Base-by-base conservation (phyloP, 2,329 filamentous ascomycete genomes). In the Cercospora zeae-maydis region DNA sequence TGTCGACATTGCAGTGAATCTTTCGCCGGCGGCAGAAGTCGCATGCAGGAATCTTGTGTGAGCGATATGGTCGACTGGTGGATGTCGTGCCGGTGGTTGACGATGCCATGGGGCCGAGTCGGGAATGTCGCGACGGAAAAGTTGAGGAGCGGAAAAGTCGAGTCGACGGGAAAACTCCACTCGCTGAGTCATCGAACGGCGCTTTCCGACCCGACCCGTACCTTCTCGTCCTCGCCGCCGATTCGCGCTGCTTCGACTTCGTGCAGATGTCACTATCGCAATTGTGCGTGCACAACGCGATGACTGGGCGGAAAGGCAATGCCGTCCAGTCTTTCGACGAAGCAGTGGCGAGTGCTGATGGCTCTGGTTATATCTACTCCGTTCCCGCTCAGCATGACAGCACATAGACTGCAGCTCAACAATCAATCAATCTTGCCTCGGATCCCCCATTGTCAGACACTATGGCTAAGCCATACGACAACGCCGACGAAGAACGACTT, bases 1-100 rank as follows among this genome's bases (percentile, higher is more conserved):
- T 72, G 42, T 78, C 75, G 53, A 78, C 75, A 34, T 77, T 74
- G 70, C 77, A 79, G 36, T 76, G 73, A 31, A 78, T 76, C 61
- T 79, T 79, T 30, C 78, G 73, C 31, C 24, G 39, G 6, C 42
- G 57, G 33, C 57, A 59, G 16, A 52, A 27, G 24, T 51, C 42
- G 24, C 57, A 59, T 14, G 57, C 57, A 14, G 57, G 45, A 1
- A 59, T 45, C n/a, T 59, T 59, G 57, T 59, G 57, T 27, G 76
- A 78, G 42, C 77, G 76, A 64, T 79, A 79, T 19, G 77, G 77
- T 61, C 78, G 62, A 36, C 55, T 59, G 24, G 4, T 11, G n/a
- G 54, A 47, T 49, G 33, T 16, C 13, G 27, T 49, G 19, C 5
- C 7, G 13, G 42, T 13, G 27, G 42, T n/a, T 47, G 42, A 27